These are phyloP conservation scores for Cryptomeria japonica DNA, from an alignment of 75 land plant species.

Conservation along the genomic window DNA sequence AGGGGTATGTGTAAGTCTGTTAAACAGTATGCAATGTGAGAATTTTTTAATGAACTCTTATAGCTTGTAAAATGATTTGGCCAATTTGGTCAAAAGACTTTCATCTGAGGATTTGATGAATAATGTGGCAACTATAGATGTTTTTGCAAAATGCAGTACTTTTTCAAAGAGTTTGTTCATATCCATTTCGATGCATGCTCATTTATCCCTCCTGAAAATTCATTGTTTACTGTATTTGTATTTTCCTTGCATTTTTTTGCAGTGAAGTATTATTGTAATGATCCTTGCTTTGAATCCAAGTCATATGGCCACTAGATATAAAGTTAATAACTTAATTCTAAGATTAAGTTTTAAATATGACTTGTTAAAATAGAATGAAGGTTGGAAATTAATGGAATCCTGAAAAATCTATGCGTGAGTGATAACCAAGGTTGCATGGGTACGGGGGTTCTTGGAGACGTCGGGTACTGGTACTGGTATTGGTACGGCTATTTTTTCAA, in stretches of 20 bases:
- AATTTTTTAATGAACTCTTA: not conserved
- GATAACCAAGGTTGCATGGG: too few species aligned
- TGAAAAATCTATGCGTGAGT: too few species aligned
- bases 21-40: not conserved
- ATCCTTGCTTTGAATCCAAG: not conserved
- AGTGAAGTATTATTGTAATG: not conserved
- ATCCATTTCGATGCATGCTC: not conserved
- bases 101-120: not conserved
- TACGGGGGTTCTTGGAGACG: too few species aligned
- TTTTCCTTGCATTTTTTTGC: not conserved
- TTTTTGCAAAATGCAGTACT: not conserved
- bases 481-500: too few species aligned
- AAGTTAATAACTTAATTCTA: not conserved
- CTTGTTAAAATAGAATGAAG: not conserved
- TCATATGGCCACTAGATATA: not conserved
- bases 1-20: not conserved
- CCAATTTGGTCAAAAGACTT: not conserved
- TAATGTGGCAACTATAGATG: not conserved
- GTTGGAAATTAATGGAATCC: not conserved
- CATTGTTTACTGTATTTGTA: not conserved
- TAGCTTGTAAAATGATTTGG: not conserved
- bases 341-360: not conserved
- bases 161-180: not conserved
- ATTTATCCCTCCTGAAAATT: not conserved
- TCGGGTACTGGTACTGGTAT: too few species aligned